Conservation (phyloP, 305 asterid species). For the Withania somnifera region DNA sequence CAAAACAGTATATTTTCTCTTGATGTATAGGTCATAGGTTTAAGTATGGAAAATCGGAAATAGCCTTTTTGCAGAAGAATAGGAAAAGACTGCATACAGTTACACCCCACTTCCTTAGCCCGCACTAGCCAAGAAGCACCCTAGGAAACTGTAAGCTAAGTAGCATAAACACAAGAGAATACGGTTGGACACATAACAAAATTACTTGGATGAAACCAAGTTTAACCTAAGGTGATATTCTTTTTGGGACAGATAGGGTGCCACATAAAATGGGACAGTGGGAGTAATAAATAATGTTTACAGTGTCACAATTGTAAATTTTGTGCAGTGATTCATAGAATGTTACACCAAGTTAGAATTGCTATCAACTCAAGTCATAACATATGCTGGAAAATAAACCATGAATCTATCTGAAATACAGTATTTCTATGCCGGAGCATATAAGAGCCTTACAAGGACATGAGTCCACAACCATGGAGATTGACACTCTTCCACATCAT, state of each 20-base stretch:
- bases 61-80: not conserved
- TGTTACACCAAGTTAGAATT: not conserved
- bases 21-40: not conserved
- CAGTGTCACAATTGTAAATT: not conserved
- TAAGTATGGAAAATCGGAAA: not conserved
- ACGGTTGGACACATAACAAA: too few relatives aligned
- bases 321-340: not conserved
- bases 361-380: too few relatives aligned
- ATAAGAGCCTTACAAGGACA: not conserved
- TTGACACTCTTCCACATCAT: not conserved
- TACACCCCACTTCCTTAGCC: not conserved
- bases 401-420: too few relatives aligned
- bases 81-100: not conserved
- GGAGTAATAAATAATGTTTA: not conserved
- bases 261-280: too few relatives aligned
- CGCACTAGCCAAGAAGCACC: not conserved
- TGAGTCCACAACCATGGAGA: not conserved
- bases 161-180: not conserved
- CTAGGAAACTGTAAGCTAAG: not conserved
- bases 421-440: not conserved
- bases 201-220: too few relatives aligned
- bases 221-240: too few relatives aligned
- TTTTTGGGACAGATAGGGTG: too few relatives aligned
- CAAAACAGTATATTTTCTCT: not conserved
- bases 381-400: too few relatives aligned